Conservation (phyloP, 108 stramenopile species). For the Skeletonema potamos region DNA sequence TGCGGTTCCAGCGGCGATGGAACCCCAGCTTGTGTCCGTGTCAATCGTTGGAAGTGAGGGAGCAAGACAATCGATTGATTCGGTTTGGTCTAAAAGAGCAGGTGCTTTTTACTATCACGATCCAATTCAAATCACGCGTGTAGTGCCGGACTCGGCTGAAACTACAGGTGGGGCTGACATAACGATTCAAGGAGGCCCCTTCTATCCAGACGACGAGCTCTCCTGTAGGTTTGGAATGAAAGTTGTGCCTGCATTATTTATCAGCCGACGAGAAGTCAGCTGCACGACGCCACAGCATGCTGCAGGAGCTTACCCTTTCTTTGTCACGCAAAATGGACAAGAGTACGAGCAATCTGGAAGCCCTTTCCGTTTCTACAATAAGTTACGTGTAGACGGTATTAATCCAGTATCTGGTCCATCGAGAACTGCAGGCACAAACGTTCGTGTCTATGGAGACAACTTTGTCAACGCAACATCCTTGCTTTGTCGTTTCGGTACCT, state of each 20-base stretch:
- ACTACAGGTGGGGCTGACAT: constrained; percentile 66
- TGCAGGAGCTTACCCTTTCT: constrained; percentile 54
- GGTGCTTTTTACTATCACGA: constrained; percentile 55
- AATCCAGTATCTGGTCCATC: constrained; percentile 55
- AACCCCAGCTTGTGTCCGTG: neutral
- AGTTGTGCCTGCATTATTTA: constrained; percentile 41
- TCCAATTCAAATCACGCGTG: constrained; percentile 25
- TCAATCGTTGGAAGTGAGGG: neutral
- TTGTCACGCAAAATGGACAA: constrained; percentile 73
- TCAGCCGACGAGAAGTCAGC: constrained; percentile 38
- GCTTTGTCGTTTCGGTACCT: constrained; percentile 60
- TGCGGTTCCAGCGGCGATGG: neutral
- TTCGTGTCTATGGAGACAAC: constrained; percentile 57
- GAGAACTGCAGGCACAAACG: constrained; percentile 54
- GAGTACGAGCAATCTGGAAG: constrained; percentile 53
- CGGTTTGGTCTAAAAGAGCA: neutral
- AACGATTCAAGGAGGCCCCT: constrained; percentile 58
- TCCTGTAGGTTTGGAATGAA: constrained; percentile 61
- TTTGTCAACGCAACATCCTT: constrained; percentile 62
- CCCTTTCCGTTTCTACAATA: constrained; percentile 52
- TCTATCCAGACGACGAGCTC: constrained; percentile 38
- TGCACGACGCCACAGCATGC: constrained; percentile 61
- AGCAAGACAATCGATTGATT: neutral
- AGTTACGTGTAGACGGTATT: constrained; percentile 31
- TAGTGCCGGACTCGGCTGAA: constrained; percentile 50